These are phyloP conservation scores for Graphilbum ipis-grandicollis DNA, from an alignment of 2,329 filamentous ascomycete genomes.

Conservation along the genomic window DNA sequence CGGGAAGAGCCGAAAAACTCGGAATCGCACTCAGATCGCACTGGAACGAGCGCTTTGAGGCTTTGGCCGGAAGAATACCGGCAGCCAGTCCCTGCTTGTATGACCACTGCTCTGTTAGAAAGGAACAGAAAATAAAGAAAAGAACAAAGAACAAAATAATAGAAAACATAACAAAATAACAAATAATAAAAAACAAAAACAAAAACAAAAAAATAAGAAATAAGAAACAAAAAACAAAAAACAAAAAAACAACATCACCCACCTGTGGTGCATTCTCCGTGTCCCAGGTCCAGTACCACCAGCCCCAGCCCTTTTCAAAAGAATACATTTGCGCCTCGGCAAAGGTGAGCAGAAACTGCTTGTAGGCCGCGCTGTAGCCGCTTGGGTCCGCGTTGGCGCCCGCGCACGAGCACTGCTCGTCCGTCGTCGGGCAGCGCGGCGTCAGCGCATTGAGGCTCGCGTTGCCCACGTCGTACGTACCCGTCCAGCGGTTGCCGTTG, in stretches of 20 bases:
- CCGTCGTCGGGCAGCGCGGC: conserved; percentile 56
- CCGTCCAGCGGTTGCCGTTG: conserved; percentile 80
- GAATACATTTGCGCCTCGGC: conserved; percentile 91
- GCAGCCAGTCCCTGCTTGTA: conserved; percentile 65
- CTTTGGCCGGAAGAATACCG: conserved; percentile 63
- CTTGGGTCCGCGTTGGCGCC: conserved; percentile 57
- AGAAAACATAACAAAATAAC: neutral
- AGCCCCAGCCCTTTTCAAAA: conserved; percentile 87
- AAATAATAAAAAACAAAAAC: neutral
- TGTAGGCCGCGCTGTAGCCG: conserved; percentile 57
- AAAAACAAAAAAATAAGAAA: neutral
- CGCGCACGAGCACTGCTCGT: conserved; percentile 52
- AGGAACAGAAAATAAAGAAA: conserved; percentile 4
- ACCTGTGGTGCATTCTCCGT: conserved; percentile 39
- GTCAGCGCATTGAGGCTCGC: conserved; percentile 41
- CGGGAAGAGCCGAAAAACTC: conserved; percentile 31
- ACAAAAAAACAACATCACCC: neutral
- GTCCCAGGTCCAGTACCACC: conserved; percentile 98
- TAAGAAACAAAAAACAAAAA: neutral
- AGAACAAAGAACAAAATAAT: neutral
- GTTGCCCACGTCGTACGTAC: conserved; percentile 59
- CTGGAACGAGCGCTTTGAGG: conserved; percentile 52
- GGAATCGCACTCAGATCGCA: conserved; percentile 39
- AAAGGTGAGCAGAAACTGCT: conserved; percentile 72
- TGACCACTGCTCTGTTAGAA: conserved; percentile 53